Evolutionary conservation across 2,329 filamentous ascomycete species (phyloP).

Genomic region (Pseudogymnoascus verrucosus): DNA sequence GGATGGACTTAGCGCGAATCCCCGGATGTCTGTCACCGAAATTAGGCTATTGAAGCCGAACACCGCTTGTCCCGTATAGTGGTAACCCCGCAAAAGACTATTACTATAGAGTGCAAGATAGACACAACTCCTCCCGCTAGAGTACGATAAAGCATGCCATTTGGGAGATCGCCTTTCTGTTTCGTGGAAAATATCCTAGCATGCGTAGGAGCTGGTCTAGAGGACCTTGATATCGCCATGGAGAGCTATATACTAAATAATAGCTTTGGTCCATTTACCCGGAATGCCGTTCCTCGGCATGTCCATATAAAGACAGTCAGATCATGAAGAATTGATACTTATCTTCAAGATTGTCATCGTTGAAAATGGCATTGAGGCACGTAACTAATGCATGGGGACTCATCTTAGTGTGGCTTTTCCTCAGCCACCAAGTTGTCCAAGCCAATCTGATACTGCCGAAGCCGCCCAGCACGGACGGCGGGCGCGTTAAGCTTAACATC

Average conservation of each 20-base stretch:
- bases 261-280: neutral
- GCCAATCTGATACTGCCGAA: neutral
- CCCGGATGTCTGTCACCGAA: neutral
- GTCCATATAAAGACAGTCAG: neutral
- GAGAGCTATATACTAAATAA: neutral
- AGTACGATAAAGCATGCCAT: neutral
- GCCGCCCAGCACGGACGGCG: neutral
- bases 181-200: neutral
- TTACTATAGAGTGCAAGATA: neutral
- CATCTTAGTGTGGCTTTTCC: neutral
- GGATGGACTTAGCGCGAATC: neutral
- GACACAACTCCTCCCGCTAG: neutral
- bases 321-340: neutral
- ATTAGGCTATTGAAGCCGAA: neutral
- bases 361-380: constrained; percentile 1
- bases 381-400: neutral
- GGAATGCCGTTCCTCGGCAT: neutral
- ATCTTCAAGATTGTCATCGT: neutral
- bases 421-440: neutral
- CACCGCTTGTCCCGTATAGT: neutral
- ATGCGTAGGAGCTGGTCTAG: neutral
- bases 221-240: neutral
- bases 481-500: neutral
- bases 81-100: neutral
- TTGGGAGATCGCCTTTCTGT: neutral